These are phyloP conservation scores for Penicillium waksmanii DNA, from an alignment of 495 filamentous ascomycete genomes.

Conservation along the genomic window DNA sequence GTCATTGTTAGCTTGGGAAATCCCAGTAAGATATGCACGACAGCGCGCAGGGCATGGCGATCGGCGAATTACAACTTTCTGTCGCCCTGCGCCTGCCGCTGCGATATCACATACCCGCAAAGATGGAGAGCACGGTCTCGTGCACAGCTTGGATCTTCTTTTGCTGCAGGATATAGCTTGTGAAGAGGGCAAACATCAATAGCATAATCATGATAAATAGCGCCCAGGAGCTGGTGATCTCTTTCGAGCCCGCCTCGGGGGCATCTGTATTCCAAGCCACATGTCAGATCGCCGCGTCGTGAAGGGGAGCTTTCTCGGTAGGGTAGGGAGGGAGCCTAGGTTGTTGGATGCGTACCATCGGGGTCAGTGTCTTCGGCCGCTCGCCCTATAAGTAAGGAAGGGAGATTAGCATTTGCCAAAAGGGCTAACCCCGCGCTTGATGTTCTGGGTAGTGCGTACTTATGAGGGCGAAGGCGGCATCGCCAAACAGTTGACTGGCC, in stretches of 20 bases:
- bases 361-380: constrained; percentile 50
- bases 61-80: no score
- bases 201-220: constrained; percentile 94
- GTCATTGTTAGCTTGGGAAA: constrained; percentile 1
- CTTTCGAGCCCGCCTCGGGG: constrained; percentile 74
- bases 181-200: constrained; percentile 91
- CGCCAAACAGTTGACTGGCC: constrained; percentile 44
- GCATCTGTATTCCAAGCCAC: constrained; percentile 39
- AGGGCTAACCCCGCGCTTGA: neutral
- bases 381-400: constrained; percentile 31
- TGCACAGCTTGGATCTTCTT: constrained; percentile 96
- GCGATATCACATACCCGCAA: constrained; percentile 71
- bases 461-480: constrained; percentile 42
- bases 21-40: no score
- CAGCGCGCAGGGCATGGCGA: no score
- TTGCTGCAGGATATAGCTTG: constrained; percentile 93
- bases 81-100: neutral
- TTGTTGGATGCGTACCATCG: constrained; percentile 48
- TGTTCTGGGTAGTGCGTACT: constrained; percentile 31
- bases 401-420: constrained; percentile 24
- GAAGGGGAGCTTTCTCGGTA: constrained; percentile 4
- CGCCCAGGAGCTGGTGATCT: constrained; percentile 93
- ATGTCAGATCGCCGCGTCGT: constrained; percentile 24
- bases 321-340: constrained; percentile 12
- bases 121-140: constrained; percentile 97